These are phyloP conservation scores for Lepidium aucheri DNA, from an alignment of 345 rosid genomes.

Conservation along the genomic window DNA sequence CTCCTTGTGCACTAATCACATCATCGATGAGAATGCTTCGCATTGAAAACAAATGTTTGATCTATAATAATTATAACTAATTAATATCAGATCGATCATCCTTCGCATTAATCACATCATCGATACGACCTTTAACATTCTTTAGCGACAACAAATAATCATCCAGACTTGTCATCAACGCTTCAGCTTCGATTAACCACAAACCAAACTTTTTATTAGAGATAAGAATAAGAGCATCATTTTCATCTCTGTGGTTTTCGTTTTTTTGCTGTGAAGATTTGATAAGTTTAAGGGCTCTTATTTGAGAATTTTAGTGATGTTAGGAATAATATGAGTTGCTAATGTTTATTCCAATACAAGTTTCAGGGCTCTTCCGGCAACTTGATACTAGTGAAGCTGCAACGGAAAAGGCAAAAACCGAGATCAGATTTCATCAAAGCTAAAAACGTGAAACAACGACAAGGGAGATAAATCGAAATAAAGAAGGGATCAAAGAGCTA, in stretches of 20 bases:
- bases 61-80: not conserved
- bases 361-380: conserved; percentile 54
- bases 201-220: not conserved
- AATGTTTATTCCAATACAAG: no score
- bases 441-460: not conserved
- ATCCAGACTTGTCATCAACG: not conserved
- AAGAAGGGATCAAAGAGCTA: conserved; percentile 1
- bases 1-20: no score
- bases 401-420: not conserved
- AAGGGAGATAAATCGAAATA: not conserved
- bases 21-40: no score
- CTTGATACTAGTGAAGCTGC: conserved; percentile 69
- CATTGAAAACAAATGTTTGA: not conserved
- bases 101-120: not conserved
- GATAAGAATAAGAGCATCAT: not conserved
- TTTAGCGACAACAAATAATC: not conserved
- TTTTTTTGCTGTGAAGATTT: not conserved
- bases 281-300: not conserved
- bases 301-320: no score
- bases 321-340: no score
- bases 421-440: not conserved
- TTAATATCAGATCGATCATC: not conserved
- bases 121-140: not conserved
- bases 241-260: not conserved
- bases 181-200: not conserved